Conservation (phyloP, 2,329 filamentous ascomycete species). For the Apiospora aurea region DNA sequence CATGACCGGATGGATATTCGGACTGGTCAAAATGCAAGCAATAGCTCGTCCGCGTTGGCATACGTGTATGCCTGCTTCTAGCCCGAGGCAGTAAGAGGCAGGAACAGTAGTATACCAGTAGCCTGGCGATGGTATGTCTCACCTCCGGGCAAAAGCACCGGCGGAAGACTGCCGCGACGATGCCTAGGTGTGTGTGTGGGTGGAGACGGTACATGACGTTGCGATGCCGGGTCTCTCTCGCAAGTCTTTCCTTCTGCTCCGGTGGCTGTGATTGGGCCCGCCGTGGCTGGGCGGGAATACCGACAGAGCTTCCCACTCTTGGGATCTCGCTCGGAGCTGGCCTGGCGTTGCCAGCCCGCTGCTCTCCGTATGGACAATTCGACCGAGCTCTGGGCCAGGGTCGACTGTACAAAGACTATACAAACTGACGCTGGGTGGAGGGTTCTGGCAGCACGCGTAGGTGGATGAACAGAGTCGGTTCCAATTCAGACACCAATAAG, state of each 20-base stretch:
- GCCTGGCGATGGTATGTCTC: constrained; percentile 10
- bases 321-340: neutral
- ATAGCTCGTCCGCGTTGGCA: neutral
- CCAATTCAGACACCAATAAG: constrained; percentile 9
- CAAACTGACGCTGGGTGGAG: neutral
- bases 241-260: constrained; percentile 5
- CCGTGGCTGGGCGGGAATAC: constrained; percentile 2
- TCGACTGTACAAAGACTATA: too few relatives aligned
- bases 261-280: neutral
- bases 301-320: neutral
- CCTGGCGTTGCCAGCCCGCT: neutral
- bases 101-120: neutral
- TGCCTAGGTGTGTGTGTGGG: constrained; percentile 6
- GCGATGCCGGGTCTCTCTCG: constrained; percentile 9
- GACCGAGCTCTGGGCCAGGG: neutral
- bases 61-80: neutral
- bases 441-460: neutral
- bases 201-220: constrained; percentile 19
- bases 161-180: constrained; percentile 19
- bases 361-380: neutral
- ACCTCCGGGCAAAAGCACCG: neutral
- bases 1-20: neutral
- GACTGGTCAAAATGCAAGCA: neutral
- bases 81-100: neutral
- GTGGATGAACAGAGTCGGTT: neutral